Evolutionary conservation across 805 yeast genomes (phyloP).

Genomic region (Alloascoidea hylecoeti): DNA sequence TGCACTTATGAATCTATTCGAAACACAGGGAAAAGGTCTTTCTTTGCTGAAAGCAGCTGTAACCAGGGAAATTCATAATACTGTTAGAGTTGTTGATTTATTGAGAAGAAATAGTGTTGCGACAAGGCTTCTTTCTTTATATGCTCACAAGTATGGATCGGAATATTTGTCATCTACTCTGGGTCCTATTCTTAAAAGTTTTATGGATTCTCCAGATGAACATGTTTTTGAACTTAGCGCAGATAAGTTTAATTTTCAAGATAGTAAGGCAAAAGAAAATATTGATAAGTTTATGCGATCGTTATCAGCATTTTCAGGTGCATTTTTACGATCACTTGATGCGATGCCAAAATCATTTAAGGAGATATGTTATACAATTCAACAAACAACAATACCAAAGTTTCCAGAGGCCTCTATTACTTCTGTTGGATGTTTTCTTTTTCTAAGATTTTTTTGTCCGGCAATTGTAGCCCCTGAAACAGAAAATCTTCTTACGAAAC

Average conservation of each 20-base stretch:
- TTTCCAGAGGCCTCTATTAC: slow-evolving; percentile 50
- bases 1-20: slow-evolving; percentile 42
- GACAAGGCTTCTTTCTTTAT: slow-evolving; percentile 62
- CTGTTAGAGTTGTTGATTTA: slow-evolving; percentile 55
- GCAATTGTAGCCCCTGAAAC: slow-evolving; percentile 73
- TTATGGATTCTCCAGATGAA: slow-evolving; percentile 31
- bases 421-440: slow-evolving; percentile 75
- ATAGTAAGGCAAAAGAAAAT: slow-evolving; percentile 19
- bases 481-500: slow-evolving; percentile 12
- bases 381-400: slow-evolving; percentile 34
- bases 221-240: slow-evolving; percentile 37
- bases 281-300: slow-evolving; percentile 37
- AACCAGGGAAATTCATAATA: slow-evolving; percentile 44
- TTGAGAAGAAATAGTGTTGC: slow-evolving; percentile 74
- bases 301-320: slow-evolving; percentile 38
- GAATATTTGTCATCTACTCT: slow-evolving; percentile 40
- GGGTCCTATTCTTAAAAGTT: slow-evolving; percentile 39
- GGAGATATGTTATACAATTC: slow-evolving; percentile 48
- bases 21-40: slow-evolving; percentile 18
- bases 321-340: slow-evolving; percentile 34
- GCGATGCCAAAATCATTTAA: slow-evolving; percentile 48
- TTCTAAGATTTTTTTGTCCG: slow-evolving; percentile 64
- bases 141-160: slow-evolving; percentile 53
- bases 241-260: slow-evolving; percentile 29
- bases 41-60: slow-evolving; percentile 38